Base-by-base conservation (phyloP, 106 monocot genomes). In the Narthecium ossifragum region DNA sequence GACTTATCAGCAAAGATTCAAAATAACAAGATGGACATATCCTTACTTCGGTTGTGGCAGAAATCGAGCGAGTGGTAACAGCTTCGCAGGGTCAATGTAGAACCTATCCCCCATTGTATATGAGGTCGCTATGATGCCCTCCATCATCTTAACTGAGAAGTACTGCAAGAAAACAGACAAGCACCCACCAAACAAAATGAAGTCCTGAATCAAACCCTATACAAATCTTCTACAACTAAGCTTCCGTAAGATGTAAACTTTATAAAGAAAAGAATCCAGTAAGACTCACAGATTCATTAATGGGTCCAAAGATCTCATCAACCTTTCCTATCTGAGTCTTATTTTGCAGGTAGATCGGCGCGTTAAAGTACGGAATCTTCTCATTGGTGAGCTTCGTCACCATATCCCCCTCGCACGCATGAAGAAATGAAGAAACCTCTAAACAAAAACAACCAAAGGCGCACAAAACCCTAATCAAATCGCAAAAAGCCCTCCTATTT, bases 261-360 rank as follows among this genome's bases (percentile, higher is more conserved):
- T n/a, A 57, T 39, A 78, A 36, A 5, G 31, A 26, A 9, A 50
- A 30, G 4, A 29, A 23, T 3, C 41, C 0, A 41, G 17, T 37
- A 31, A 55, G 6, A 21, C 94, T 80, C 56, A 90, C 94, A 12
- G 90, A 80, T 81, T 96, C 94, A 53, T 96, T 96, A 55, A 96
- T 96, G 47, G 86, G 90, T 11, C 94, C 90, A 59, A 96, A 86
- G 26, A 96, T 90, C 75, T 90, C 94, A 53, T 96, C 94, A 9
- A 96, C 90, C 53, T 90, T 90, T 21, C 94, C 94, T 20, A 90
- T 96, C 83, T 86, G 83, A 8, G 94, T 96, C 78, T 81, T 84
- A 75, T 96, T 86, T 65, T 86, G 80, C 8, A 90, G 69, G 51
- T 90, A 96, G 26, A 90, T 96, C 17, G 90, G 90, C 1, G 90